Base-by-base conservation (phyloP, 139 green algal species). In the Chlorella sorokiniana region DNA sequence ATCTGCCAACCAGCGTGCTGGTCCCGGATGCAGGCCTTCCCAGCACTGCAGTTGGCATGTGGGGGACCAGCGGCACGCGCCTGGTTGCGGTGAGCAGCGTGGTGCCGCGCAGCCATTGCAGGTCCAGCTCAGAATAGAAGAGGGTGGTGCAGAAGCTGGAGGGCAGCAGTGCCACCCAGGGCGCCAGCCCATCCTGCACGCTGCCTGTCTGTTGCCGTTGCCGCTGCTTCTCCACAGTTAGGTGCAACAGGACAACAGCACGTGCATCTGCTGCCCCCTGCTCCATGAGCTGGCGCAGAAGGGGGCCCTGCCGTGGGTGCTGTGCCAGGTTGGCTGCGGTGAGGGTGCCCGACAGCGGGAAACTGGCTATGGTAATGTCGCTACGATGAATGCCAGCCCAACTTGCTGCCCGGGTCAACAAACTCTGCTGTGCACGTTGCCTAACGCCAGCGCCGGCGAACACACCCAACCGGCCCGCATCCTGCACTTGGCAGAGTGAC, bases 91-190 rank as follows among this genome's bases (percentile, higher is more conserved):
- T 51, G 48, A 90, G 74, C 54, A 97, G 82, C 25, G 87, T 87
- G 23, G 93, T 97, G 33, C 94, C 94, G 31, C 83, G 74, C 61
- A 97, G 88, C 84, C 91, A 90, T 31, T 81, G 20, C 78, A 95
- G n/a, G 72, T 95, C 88, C 29, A 78, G 63, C 20, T 84, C 70
- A 6, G 75, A 70, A 37, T 71, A 91, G 56, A 67, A 87, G 1
- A 90, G 65, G 68, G 93, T 61, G 45, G 89, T 86, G 87, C 23
- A 40, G 90, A 91, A 84, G 78, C 88, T 54, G 18, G 56, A 29
- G n/a, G 86, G 86, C 29, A 91, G 81, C 78, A 89, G 69, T 23
- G 41, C 52, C 31, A 91, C 41, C 86, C 86, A 91, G 33, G 83
- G 79, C n/a, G 52, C 38, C 51, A 63, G 42, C 0, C 29, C 29